Evolutionary conservation across 2,329 filamentous ascomycete species (phyloP), one percentile per base, ranked within the genome.

Genomic region (Pseudogymnoascus sp.): DNA sequence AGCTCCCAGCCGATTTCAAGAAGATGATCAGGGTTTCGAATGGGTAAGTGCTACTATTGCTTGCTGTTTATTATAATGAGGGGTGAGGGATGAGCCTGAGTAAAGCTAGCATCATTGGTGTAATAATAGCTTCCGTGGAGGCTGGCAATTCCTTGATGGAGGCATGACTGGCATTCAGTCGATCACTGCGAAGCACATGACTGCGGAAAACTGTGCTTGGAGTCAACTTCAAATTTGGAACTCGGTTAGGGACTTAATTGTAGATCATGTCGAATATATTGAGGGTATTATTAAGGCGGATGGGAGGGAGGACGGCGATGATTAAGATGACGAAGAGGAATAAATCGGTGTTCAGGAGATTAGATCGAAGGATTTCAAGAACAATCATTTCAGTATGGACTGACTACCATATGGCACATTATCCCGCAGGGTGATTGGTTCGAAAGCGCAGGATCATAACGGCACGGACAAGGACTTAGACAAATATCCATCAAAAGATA

Each of bases 21-120:
- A 64, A 64, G 0, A 66, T 66, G 64, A 19, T 64, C 21, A 38
- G 61, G 26, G 26, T 65, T 41, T 58, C 65, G 4, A 63, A 65
- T 61, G 64, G 65, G 62, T 66, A 39, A 45, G 64, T 65, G 16
- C 7, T 14, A 21, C n/a, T 60, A 41, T 61, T 14, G 19, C 14
- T 21, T 61, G 23, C 4, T 10, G n/a, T 29, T 10, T 49, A 29
- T 29, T 49, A 16, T 29, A 7, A 49, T 29, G 14, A 6, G 21
- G 10, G 19, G 10, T n/a, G 14, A 6, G 21, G 10, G 19, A 16
- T n/a, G 14, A 6, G 16, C 5, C 26, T 35, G 37, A 35, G 2
- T 14, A 23, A 58, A 16, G 55, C 21, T 39, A 31, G 23, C 14
- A 39, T 10, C 7, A 11, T 21, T 59, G 29, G 14, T 8, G 21